Base-by-base conservation (phyloP, 306 rosid species). In the Quercus bicolor region DNA sequence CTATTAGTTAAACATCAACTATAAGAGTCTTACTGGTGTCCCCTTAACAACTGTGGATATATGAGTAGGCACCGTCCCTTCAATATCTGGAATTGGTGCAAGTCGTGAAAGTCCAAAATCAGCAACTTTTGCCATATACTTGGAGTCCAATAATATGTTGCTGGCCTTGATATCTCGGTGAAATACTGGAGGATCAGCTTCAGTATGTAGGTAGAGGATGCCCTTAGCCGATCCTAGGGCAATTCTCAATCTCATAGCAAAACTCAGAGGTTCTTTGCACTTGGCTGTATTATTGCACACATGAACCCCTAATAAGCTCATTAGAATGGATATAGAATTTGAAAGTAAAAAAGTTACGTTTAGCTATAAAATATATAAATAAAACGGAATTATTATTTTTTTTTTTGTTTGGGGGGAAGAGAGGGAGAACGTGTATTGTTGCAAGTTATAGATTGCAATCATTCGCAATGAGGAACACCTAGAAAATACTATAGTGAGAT, bases 61-160 rank as follows among this genome's bases (percentile, higher is more conserved):
- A 66, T 94, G 85, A 76, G 78, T 76, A 24, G 95, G 89, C 21
- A 59, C 81, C 20, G 31, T 77, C 75, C 97, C 98, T 80, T 88
- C 97, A 60, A 76, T 89, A 40, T 90, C 90, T 11, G 79, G 81
- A 76, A 64, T 61, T 1, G 97, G 98, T 45, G 96, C 97, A 74
- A 90, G 98, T 56, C 97, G 87, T 0, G 98, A 94, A 68, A 94
- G 83, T 76, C 98, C 98, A 56, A 94, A 94, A 89, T 94, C 98
- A 3, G 97, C 97, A 69, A 94, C 97, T 85, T 92, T 94, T 54
- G 98, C 94, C 1, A 54, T 81, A 66, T 88, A 76, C 79, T 85
- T 87, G 78, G 87, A 78, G 81, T 92, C 94, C 76, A 94, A 81
- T 74, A 94, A 97, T 84, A 94, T 94, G 89, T 92, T 94, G 65